Evolutionary conservation across 805 yeast species (phyloP), one percentile per base, ranked within the genome.

Genomic region (Cyberlindnera euphorbiiphila): DNA sequence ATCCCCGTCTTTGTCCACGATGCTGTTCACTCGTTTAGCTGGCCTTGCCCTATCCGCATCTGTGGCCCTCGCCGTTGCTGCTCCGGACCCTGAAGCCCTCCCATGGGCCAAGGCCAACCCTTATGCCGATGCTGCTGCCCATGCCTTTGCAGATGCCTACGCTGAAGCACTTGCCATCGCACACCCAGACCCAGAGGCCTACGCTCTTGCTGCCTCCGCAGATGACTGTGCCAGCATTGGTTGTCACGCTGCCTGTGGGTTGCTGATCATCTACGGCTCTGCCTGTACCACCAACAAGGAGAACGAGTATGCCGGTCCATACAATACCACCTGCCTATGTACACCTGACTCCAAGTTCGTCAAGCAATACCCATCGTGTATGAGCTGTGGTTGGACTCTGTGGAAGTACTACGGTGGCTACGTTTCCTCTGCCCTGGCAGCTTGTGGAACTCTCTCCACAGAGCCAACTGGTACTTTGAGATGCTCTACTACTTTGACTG

Each of bases 371-470:
- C 49, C 47, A 9, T 48, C 39, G 4, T 60, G 65, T 51, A 47
- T 60, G 29, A 57, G 52, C 32, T 60, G 65, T 50, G 65, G 64
- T 30, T 60, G 63, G 64, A 60, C 63, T 46, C 39, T 60, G 29
- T 60, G 58, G 59, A 35, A 47, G 16, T 54, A 58, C 45, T 60
- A 60, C 43, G 50, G 49, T 13, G 16, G 34, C 1, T 58, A 41
- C 46, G 46, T 61, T 27, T 35, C 50, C 3, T 40, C 49, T 13
- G 53, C 62, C 7, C 40, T 58, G 30, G 47, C 36, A 8, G 51
- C 37, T 12, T 59, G 62, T 46, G 37, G 40, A 24, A 41, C 48
- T 12, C 41, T 47, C 21, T 40, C 52, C n/a, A 45, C 57, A 14
- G 39, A 46, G 12, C 62, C 63, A 28, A 56, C 63, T n/a, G n/a